Conservation (phyloP, 345 rosid genomes). For the Gossypioides kirkii region DNA sequence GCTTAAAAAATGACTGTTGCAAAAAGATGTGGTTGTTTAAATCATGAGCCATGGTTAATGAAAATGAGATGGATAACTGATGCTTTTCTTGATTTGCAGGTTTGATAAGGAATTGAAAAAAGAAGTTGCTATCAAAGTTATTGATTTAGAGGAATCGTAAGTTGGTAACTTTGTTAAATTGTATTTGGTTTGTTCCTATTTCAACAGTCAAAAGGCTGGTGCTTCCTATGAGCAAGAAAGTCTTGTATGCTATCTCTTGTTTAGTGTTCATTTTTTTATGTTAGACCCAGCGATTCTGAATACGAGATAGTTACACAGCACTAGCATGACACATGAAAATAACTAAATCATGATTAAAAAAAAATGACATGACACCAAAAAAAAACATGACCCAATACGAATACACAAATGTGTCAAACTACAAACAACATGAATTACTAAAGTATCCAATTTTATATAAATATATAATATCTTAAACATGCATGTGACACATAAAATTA, state of each 20-base stretch:
- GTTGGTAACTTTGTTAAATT: slow-evolving; percentile 22
- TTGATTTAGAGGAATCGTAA: slow-evolving; percentile 99
- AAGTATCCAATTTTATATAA: not conserved
- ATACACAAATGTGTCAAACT: not conserved
- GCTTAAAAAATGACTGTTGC: not conserved
- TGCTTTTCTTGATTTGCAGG: slow-evolving; percentile 47
- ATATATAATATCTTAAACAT: not conserved
- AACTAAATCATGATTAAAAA: too few relatives aligned
- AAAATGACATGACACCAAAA: too few relatives aligned
- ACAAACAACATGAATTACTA: not conserved
- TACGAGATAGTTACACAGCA: not conserved
- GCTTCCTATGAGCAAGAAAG: slow-evolving; percentile 4
- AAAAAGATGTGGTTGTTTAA: not conserved
- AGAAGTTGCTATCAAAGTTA: slow-evolving; percentile 97
- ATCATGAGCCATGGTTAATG: not conserved
- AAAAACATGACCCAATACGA: not conserved
- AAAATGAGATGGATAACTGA: slow-evolving; percentile 16
- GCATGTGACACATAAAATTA: not conserved
- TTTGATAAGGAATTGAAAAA: slow-evolving; percentile 92
- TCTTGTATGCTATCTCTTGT: not conserved
- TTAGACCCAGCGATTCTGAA: not conserved
- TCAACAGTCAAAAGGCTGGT: not conserved
- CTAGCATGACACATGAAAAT: not conserved
- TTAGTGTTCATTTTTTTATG: not conserved
- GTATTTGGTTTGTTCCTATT: not conserved